Base-by-base conservation (phyloP, 257 asterid genomes). In the Thymus quinquecostatus region DNA sequence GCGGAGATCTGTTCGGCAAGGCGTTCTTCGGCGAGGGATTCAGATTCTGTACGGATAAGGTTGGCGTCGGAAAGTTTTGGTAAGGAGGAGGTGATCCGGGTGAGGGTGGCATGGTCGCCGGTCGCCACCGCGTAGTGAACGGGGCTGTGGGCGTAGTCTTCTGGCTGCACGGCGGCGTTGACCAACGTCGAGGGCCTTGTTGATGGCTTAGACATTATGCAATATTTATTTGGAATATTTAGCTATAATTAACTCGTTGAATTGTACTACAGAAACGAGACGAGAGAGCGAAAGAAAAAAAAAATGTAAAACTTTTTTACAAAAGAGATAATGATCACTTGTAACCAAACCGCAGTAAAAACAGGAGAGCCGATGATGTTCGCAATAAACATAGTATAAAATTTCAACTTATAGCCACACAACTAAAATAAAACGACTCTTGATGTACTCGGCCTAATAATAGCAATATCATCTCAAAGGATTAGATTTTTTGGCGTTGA, bases 121-220 rank as follows among this genome's bases (percentile, higher is more conserved):
- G 79, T 69, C 32, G 89, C 96, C 3, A 93, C 92, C 54, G 97
- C 96, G 68, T 85, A 86, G 80, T 93, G 98, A 44, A 85, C 80
- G 28, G 92, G 95, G 66, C 98, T 93, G 70, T 82, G 78, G 28
- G 78, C 51, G 81, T 83, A 91, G 65, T 89, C 96, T 54, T 77
- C 84, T 0, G 92, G 95, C 68, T 79, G 79, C 54, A 90, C 63
- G 55, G 86, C 68, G 40, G 85, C 68, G 71, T 88, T 68, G 2
- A 79, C 21, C 54, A 82, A 40, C 56, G 85, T 13, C 14, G 95
- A 1, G 41, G 86, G 45, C 62, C 79, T 10, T 30, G 81, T 50
- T 13, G 68, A 87, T 77, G 89, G 75, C 85, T 70, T 61, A 3
- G 81, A 71, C 68, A 77, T 66, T 44, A 36, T 70, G 10, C 4